Evolutionary conservation across 805 yeast genomes (phyloP).

Genomic region (Saccharomycopsis capsularis): DNA sequence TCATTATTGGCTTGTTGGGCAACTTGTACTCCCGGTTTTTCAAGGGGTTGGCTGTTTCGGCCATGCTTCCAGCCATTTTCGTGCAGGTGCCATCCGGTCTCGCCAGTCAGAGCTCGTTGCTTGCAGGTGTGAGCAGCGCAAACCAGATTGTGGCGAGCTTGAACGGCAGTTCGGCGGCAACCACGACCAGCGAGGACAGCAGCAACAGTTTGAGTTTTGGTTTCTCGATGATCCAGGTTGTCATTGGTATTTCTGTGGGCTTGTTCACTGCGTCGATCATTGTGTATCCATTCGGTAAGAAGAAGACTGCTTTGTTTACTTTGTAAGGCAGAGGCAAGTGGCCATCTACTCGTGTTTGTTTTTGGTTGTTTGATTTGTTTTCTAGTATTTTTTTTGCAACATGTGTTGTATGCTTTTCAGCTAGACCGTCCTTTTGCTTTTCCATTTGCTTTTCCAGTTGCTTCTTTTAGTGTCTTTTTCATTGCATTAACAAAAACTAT

Average conservation of each 20-base stretch:
- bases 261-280: constrained; percentile 83
- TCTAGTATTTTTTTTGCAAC: too few relatives aligned
- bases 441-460: too few relatives aligned
- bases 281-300: constrained; percentile 89
- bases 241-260: constrained; percentile 92
- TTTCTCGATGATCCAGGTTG: constrained; percentile 83
- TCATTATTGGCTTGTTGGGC: constrained; percentile 81
- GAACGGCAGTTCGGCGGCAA: constrained; percentile 27
- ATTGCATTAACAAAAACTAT: too few relatives aligned
- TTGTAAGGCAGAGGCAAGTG: too few relatives aligned
- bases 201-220: constrained; percentile 48
- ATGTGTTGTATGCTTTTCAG: too few relatives aligned
- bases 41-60: constrained; percentile 88
- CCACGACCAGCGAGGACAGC: constrained; percentile 22
- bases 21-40: constrained; percentile 82
- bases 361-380: too few relatives aligned
- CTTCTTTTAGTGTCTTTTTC: too few relatives aligned
- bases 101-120: constrained; percentile 79
- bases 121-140: constrained; percentile 75
- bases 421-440: too few relatives aligned
- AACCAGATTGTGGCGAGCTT: constrained; percentile 50
- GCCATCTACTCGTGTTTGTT: too few relatives aligned
- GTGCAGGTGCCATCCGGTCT: constrained; percentile 94
- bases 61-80: constrained; percentile 93
- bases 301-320: constrained; percentile 80